Conservation (phyloP, 2,329 filamentous ascomycete species). For the Bipolaris zeicola region DNA sequence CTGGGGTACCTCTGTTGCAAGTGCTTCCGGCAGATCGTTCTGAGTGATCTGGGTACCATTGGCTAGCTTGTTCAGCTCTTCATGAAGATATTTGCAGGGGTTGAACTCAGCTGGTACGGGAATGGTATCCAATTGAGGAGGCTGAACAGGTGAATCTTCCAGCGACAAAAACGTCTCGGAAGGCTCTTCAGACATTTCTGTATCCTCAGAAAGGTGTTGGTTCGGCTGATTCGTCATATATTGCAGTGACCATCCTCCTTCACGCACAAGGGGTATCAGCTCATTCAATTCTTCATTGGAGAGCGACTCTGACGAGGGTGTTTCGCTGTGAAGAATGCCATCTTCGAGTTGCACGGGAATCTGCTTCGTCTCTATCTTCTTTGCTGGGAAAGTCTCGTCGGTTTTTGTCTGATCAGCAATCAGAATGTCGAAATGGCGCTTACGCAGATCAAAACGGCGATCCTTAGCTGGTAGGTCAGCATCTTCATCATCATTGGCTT, state of each 20-base stretch:
- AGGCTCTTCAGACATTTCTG: not conserved
- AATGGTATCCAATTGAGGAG: not conserved
- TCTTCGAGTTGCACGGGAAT: not conserved
- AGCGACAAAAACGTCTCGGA: not conserved
- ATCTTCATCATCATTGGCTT: not conserved
- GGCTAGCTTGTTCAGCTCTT: not conserved
- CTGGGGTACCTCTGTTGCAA: not conserved
- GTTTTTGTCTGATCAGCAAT: not conserved
- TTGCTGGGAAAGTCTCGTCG: not conserved
- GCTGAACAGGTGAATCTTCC: not conserved
- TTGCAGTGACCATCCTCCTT: not conserved
- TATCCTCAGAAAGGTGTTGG: not conserved
- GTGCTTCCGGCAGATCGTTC: not conserved
- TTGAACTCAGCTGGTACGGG: not conserved
- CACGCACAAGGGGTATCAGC: not conserved
- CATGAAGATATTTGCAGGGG: not conserved
- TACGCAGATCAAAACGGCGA: slow-evolving; percentile 13
- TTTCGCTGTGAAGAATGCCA: not conserved
- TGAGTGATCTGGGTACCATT: not conserved
- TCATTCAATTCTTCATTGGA: not conserved
- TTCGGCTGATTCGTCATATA: not conserved
- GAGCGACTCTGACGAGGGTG: not conserved
- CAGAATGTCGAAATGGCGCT: not conserved
- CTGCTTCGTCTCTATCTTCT: not conserved
- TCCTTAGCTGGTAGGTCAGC: not conserved